phyloP scores from a whole-genome alignment of 2,329 filamentous ascomycete species.

The Capronia coronata region DNA sequence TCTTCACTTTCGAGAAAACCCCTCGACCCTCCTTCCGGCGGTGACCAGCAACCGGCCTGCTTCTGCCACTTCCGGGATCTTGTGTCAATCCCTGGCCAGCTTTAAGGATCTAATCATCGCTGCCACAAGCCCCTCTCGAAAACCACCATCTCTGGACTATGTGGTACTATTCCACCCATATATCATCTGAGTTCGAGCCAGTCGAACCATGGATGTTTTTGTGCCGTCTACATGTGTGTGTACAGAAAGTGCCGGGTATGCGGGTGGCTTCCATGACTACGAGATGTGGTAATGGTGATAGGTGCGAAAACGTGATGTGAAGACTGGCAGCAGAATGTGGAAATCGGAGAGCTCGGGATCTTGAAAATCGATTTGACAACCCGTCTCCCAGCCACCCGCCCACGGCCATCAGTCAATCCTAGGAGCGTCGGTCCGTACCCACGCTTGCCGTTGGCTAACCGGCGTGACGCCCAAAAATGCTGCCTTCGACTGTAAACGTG shows the following conservation, averaged over 20 bases:
- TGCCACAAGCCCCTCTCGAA: neutral
- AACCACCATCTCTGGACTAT: neutral
- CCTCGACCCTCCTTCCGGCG: slow-evolving; percentile 2
- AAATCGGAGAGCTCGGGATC: neutral
- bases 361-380: slow-evolving; percentile 1
- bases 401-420: slow-evolving; percentile 9
- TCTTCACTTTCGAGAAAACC: slow-evolving; percentile 9
- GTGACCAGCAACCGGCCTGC: slow-evolving; percentile 1
- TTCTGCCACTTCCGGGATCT: slow-evolving; percentile 6
- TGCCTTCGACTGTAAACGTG: slow-evolving; percentile 11
- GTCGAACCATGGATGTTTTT: neutral
- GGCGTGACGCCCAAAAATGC: slow-evolving; percentile 19
- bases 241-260: too few species aligned
- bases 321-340: slow-evolving; percentile 2
- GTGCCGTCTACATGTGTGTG: neutral
- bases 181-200: neutral
- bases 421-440: slow-evolving; percentile 23
- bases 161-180: neutral
- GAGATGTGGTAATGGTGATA: neutral
- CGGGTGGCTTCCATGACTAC: neutral
- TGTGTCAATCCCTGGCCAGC: slow-evolving; percentile 1
- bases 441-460: slow-evolving; percentile 19
- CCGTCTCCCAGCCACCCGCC: slow-evolving; percentile 18
- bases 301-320: neutral
- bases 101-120: neutral